phyloP scores from a whole-genome alignment of 352 stramenopile species.

The Peronospora farinosa region DNA sequence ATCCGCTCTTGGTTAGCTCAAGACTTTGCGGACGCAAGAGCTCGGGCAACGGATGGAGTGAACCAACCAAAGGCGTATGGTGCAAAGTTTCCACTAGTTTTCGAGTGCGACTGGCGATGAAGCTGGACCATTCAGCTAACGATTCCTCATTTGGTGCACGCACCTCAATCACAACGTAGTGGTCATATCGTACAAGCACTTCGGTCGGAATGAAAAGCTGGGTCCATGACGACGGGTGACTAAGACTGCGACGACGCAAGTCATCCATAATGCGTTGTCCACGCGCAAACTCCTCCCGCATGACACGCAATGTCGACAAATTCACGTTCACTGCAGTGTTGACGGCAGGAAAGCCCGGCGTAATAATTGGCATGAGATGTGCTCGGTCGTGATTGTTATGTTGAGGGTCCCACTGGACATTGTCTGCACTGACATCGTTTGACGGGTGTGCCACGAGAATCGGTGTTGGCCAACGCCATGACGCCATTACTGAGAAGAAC shows the following conservation, averaged over 20 bases:
- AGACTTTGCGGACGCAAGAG: slow-evolving; percentile 33
- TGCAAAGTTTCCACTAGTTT: slow-evolving; percentile 81
- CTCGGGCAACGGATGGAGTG: slow-evolving; percentile 68
- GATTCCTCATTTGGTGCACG: slow-evolving; percentile 46
- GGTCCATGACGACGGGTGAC: slow-evolving; percentile 61
- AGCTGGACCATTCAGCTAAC: slow-evolving; percentile 61
- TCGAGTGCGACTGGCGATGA: slow-evolving; percentile 74
- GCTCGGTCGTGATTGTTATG: slow-evolving; percentile 71
- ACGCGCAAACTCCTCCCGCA: slow-evolving; percentile 69
- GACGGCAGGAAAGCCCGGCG: slow-evolving; percentile 70
- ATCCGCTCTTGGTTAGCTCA: slow-evolving; percentile 4
- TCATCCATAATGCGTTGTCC: slow-evolving; percentile 75
- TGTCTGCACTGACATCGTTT: slow-evolving; percentile 25
- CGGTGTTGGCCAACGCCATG: slow-evolving; percentile 79
- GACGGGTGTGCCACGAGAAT: slow-evolving; percentile 70
- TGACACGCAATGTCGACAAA: slow-evolving; percentile 59
- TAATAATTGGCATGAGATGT: slow-evolving; percentile 86
- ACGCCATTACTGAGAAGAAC: slow-evolving; percentile 72
- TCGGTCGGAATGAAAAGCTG: slow-evolving; percentile 72
- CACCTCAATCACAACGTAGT: slow-evolving; percentile 72
- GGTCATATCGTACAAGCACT: slow-evolving; percentile 78
- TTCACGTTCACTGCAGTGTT: slow-evolving; percentile 86
- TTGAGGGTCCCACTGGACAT: slow-evolving; percentile 66
- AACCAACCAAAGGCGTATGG: slow-evolving; percentile 47
- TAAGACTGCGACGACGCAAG: slow-evolving; percentile 53